Conservation (phyloP, 164 flowering plant genomes). For the Cinnamomum micranthum region DNA sequence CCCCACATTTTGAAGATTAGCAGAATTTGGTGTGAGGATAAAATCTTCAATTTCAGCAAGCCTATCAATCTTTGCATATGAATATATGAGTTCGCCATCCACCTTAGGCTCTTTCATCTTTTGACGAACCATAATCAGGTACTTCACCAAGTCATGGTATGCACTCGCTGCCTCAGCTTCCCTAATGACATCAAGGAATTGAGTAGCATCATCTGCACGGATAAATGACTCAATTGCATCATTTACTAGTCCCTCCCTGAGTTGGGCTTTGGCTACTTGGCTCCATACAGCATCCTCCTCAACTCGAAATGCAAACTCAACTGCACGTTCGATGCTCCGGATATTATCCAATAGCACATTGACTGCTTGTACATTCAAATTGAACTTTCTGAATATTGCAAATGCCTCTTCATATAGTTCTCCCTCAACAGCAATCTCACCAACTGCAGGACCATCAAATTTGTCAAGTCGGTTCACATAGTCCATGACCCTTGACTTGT, state of each 20-base stretch:
- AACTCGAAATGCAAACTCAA: conserved; percentile 98
- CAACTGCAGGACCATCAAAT: conserved; percentile 99
- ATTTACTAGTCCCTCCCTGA: conserved; percentile 89
- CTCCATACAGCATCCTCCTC: conserved; percentile 99
- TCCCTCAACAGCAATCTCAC: conserved; percentile 98
- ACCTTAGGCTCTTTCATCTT: conserved; percentile 95
- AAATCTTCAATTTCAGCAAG: conserved; percentile 96
- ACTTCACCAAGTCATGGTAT: conserved; percentile 88
- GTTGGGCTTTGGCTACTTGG: conserved; percentile 98
- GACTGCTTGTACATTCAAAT: conserved; percentile 96
- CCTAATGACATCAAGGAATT: conserved; percentile 84
- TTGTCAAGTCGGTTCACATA: conserved; percentile 91
- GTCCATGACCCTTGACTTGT: conserved; percentile 97
- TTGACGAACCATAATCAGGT: conserved; percentile 96
- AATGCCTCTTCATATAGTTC: conserved; percentile 95
- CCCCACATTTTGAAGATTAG: conserved; percentile 95
- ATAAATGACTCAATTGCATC: conserved; percentile 99
- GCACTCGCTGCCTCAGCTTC: conserved; percentile 86
- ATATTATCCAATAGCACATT: conserved; percentile 92
- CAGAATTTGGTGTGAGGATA: conserved; percentile 98
- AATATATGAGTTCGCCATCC: conserved; percentile 96
- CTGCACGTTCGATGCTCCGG: conserved; percentile 86
- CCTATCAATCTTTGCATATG: conserved; percentile 99
- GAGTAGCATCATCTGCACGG: conserved; percentile 94
- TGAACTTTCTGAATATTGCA: conserved; percentile 97